Conservation (phyloP, 768 basidiomycete genomes). For the Boletus vermiculosoides region DNA sequence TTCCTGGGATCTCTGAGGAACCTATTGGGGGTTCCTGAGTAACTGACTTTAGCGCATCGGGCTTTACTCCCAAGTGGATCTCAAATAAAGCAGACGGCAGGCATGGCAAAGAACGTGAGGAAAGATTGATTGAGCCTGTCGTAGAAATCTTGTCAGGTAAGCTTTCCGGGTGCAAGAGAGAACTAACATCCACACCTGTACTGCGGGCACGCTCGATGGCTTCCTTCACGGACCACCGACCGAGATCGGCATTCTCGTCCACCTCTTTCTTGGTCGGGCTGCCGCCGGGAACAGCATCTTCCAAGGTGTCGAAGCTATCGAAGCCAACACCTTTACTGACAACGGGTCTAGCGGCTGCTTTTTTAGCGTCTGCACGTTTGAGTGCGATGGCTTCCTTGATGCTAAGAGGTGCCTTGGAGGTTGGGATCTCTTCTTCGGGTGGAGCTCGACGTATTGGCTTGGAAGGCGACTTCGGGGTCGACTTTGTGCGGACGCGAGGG, state of each 20-base stretch:
- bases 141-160: constrained; percentile 44
- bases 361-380: constrained; percentile 76
- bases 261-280: constrained; percentile 38
- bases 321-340: constrained; percentile 27
- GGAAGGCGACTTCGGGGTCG: constrained; percentile 36
- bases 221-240: constrained; percentile 67
- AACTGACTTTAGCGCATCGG: constrained; percentile 65
- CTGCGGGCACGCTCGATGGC: constrained; percentile 75
- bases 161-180: constrained; percentile 37
- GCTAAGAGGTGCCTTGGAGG: constrained; percentile 42
- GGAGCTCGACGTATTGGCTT: constrained; percentile 27
- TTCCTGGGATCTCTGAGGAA: constrained; percentile 36
- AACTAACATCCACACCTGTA: constrained; percentile 55
- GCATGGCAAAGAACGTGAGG: constrained; percentile 69
- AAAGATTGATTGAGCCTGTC: constrained; percentile 72
- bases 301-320: constrained; percentile 42
- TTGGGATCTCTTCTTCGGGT: constrained; percentile 21
- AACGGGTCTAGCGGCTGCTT: constrained; percentile 36
- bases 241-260: constrained; percentile 46
- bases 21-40: constrained; percentile 55
- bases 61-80: constrained; percentile 72
- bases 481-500: constrained; percentile 38
- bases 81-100: constrained; percentile 78
- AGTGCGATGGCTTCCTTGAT: constrained; percentile 79
- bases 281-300: constrained; percentile 44